Percentiles rank a stretch among this genome's conserved stretches.
These are phyloP conservation scores for Rhynchosporium agropyri DNA, from an alignment of 2,329 filamentous ascomycete species.

Conservation along the genomic window DNA sequence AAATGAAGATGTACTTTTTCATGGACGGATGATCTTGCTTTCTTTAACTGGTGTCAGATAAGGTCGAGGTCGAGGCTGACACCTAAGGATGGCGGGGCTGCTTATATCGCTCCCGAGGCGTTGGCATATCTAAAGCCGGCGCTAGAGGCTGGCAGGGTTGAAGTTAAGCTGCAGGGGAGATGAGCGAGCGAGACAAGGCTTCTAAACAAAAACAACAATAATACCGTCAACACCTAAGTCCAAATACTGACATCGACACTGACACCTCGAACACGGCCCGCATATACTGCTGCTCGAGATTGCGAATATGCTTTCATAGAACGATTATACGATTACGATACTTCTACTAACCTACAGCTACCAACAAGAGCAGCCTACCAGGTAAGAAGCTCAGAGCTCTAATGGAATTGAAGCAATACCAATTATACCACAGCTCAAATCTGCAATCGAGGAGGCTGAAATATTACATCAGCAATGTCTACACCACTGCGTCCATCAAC, in stretches of 20 bases:
- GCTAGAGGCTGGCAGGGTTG: background rate
- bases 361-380: conserved; percentile 10
- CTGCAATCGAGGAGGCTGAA: background rate
- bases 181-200: conserved; percentile 10
- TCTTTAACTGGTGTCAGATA: background rate
- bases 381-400: conserved; percentile 23
- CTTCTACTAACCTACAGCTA: conserved; percentile 38
- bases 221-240: background rate
- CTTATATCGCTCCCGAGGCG: conserved; percentile 3
- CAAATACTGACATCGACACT: background rate
- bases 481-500: conserved; percentile 36
- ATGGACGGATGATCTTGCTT: background rate
- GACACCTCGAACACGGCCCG: background rate
- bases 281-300: background rate
- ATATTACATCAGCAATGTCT: conserved; percentile 29
- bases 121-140: background rate
- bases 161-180: conserved; percentile 9
- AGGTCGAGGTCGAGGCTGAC: conserved; percentile 25
- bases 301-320: conserved; percentile 34
- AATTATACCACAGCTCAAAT: background rate
- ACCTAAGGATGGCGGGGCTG: conserved; percentile 11
- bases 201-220: conserved; percentile 24
- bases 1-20: background rate
- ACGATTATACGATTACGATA: conserved; percentile 12
- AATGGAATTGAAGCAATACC: conserved; percentile 26